Conservation (phyloP, 805 yeast species). For the Saccharomycopsis sp. region DNA sequence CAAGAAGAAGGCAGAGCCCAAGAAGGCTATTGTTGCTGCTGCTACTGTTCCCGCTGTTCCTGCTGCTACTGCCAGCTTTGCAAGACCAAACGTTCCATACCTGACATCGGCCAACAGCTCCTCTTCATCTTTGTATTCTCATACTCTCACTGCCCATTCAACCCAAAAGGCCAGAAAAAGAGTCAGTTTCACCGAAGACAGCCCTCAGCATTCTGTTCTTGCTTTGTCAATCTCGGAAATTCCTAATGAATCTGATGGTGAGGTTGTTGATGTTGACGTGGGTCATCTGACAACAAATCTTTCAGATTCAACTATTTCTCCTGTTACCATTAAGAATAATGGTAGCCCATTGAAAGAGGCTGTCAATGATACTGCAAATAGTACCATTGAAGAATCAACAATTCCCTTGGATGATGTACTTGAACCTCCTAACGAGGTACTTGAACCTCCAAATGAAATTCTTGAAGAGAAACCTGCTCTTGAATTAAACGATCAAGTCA, state of each 20-base stretch:
- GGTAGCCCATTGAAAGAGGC: background rate
- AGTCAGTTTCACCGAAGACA: slow-evolving; percentile 21
- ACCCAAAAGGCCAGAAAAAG: slow-evolving; percentile 19
- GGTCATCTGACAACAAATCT: no score
- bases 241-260: no score
- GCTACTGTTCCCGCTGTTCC: no score
- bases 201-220: slow-evolving; percentile 12
- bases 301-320: no score
- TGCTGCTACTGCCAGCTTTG: background rate
- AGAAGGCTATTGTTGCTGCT: no score
- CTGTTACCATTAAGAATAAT: no score
- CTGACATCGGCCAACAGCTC: background rate
- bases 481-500: slow-evolving; percentile 1
- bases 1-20: no score
- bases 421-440: background rate
- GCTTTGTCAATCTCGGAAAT: no score
- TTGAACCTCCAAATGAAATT: background rate
- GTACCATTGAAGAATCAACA: background rate
- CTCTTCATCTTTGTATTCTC: slow-evolving; percentile 16
- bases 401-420: no score
- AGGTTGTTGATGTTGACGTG: no score
- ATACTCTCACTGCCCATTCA: slow-evolving; percentile 21
- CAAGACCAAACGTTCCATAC: background rate
- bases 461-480: background rate
- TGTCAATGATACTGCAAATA: background rate